Conservation (phyloP, 2,329 filamentous ascomycete species). For the Magnaporthiopsis rhizophila region DNA sequence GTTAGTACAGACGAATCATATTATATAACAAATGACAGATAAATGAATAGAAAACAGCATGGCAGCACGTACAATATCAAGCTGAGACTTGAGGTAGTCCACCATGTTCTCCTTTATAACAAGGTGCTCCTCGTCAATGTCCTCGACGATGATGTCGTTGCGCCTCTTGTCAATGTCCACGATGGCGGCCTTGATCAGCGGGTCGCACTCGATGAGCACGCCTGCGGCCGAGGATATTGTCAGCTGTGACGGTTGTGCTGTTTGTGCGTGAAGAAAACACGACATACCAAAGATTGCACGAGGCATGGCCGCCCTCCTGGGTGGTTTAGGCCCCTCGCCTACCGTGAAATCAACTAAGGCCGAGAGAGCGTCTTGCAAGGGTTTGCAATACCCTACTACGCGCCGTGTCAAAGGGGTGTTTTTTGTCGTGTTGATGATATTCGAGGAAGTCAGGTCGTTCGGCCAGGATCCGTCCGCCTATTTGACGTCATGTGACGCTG, state of each 20-base stretch:
- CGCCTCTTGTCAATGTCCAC: conserved; percentile 66
- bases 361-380: too few relatives aligned
- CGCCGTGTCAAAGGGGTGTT: too few relatives aligned
- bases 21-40: too few relatives aligned
- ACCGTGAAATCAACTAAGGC: too few relatives aligned
- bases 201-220: conserved; percentile 72
- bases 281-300: neutral
- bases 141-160: conserved; percentile 67
- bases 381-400: too few relatives aligned
- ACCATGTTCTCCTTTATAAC: conserved; percentile 71
- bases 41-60: too few relatives aligned
- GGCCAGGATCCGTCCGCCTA: too few relatives aligned
- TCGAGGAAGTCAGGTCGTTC: too few relatives aligned
- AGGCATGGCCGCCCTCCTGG: neutral
- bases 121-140: conserved; percentile 68
- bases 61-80: conserved; percentile 52
- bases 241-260: neutral
- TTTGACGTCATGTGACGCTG: too few relatives aligned
- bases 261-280: too few relatives aligned
- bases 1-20: neutral
- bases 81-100: conserved; percentile 53
- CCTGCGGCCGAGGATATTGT: conserved; percentile 32
- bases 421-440: too few relatives aligned
- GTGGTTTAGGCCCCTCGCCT: too few relatives aligned
- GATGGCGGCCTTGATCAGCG: conserved; percentile 83